Evolutionary conservation across 2,329 filamentous ascomycete species (phyloP), one percentile per base, ranked within the genome.

Genomic region (Diaporthe amygdali): DNA sequence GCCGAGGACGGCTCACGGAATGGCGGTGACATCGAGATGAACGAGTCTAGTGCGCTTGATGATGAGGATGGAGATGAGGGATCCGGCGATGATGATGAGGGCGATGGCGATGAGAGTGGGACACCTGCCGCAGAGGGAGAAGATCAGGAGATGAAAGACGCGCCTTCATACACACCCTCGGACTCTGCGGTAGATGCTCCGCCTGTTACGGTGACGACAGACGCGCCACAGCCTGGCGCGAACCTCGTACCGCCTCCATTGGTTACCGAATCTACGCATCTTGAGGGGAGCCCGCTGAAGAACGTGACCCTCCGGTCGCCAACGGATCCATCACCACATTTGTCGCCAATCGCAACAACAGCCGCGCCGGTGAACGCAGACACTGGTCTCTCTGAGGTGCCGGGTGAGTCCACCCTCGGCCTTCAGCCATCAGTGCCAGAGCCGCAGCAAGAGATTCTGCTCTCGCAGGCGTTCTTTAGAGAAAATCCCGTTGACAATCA

Each of bases 231-330:
- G 77, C 80, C 68, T 77, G 71, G n/a, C 75, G 81, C 39, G 76
- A 79, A 46, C 78, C 82, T 44, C 72, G 81, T 63, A 44, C 78
- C 55, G 74, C 76, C 73, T 20, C 73, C 73, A 37, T 41, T 71
- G 59, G 68, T 76, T 39, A 68, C 74, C 27, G 70, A 75, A 0
- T 79, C 82, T 3, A 80, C 81, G 1, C 81, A 76, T 72, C 75
- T 82, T 3, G 86, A 87, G 73, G 87, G 86, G 3, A 89, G 87
- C 66, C 87, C 87, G 0, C 77, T 89, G 25, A 88, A 88, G 78
- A 86, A 88, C 61, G 85, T 88, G 44, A 79, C 86, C 34, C 71
- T 86, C 20, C 82, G 81, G 12, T 87, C 86, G 12, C 85, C 86
- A 0, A 83, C 82, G 0, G 82, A 84, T 25, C 76, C 80, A 20